A percentile compares a stretch with the other conserved stretches of the same genome.
Evolutionary conservation across 2,329 filamentous ascomycete species (phyloP).

Genomic region (Trichoderma koningii): DNA sequence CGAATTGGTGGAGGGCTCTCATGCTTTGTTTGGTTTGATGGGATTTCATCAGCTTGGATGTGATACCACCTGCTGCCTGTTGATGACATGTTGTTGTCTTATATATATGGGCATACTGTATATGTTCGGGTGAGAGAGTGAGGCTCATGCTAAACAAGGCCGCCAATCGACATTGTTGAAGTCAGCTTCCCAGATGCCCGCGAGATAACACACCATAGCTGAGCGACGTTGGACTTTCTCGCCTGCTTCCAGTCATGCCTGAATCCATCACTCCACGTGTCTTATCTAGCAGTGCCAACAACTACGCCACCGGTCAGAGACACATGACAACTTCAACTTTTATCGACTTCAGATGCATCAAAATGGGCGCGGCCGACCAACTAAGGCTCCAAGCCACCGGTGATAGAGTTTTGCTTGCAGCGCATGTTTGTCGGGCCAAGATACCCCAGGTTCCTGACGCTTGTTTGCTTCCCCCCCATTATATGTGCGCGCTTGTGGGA

Average conservation of each 20-base stretch:
- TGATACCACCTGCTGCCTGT: no score
- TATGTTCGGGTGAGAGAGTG: no score
- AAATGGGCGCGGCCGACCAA: background rate
- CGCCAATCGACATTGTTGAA: background rate
- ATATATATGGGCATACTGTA: no score
- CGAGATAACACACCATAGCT: constrained; percentile 2
- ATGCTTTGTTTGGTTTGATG: no score
- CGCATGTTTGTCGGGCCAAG: constrained; percentile 1
- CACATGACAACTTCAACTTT: background rate
- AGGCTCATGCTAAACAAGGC: background rate
- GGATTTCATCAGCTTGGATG: no score
- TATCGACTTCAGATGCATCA: background rate
- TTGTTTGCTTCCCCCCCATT: background rate
- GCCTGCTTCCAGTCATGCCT: no score
- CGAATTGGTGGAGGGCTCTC: no score
- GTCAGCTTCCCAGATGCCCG: background rate
- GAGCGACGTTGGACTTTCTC: background rate
- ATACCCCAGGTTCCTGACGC: constrained; percentile 3
- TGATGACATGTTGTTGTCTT: no score
- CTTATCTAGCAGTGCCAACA: background rate
- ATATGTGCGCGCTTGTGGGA: background rate
- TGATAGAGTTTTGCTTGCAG: constrained; percentile 3
- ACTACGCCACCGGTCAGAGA: background rate
- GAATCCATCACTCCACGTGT: no score
- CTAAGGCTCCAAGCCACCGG: background rate